Evolutionary conservation across 805 yeast species (phyloP), one percentile per base, ranked within the genome.

Genomic region (Candida namnaoensis): DNA sequence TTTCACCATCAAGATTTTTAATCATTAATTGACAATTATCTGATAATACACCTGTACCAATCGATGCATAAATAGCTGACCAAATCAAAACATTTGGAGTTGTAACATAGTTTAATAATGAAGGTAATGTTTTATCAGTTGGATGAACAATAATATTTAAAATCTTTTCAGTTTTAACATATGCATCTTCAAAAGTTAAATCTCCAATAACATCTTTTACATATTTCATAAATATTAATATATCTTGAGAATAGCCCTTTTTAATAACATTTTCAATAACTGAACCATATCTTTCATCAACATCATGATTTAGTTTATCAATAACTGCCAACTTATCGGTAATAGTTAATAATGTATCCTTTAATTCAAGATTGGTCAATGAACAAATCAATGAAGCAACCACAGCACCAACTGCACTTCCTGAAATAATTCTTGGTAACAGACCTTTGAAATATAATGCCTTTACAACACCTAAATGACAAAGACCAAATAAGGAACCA

Each of bases 131-230:
- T 30, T 72, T 73, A 49, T 79, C 78, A 0, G 84, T 78, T 2
- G 96, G 95, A 60, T 88, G 88, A 3, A 91, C 82, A 2, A 88
- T 82, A 37, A 93, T 80, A 58, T 91, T 93, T 40, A 91, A 68
- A 1, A 87, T 78, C 49, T 85, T 75, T 37, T 84, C 90, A 0
- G 95, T 82, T 46, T 74, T 76, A 45, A 81, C 68, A 55, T 81
- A 88, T 0, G 97, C 95, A 56, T 93, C 98, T 61, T 91, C 96
- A 61, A 93, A 93, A 0, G 99, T 93, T 58, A 83, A 60, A 52
- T 85, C 83, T 2, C 91, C 95, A 15, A 93, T 74, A 13, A 80
- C 74, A 43, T 74, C 76, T 42, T 82, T 66, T 6, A 88, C 96
- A 56, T 80, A 90, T 51, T 80, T 80, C 60, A 87, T 74, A 45